These are phyloP conservation scores for Cupressus sempervirens DNA, from an alignment of 75 land plant species.

Conservation along the genomic window DNA sequence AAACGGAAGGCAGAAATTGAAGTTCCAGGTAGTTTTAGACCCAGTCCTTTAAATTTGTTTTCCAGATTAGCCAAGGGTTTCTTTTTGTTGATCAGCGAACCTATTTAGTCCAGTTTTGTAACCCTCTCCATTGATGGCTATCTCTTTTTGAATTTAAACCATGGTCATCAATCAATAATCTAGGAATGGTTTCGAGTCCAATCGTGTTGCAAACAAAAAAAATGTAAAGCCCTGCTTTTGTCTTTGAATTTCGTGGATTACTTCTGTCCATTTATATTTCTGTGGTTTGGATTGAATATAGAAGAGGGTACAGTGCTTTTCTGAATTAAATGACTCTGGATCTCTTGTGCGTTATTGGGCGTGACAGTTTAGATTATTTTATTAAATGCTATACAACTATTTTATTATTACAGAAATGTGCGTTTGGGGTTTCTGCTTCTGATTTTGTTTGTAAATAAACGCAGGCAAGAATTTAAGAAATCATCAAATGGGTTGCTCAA, in stretches of 20 bases:
- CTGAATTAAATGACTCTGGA: not conserved
- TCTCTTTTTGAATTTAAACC: not conserved
- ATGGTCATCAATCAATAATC: not conserved
- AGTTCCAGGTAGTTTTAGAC: not conserved
- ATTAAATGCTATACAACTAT: not conserved
- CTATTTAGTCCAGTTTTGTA: not conserved
- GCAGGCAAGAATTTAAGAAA: not conserved
- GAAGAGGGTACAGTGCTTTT: not conserved
- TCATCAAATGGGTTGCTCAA: conserved; percentile 7
- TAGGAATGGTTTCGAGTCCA: not conserved
- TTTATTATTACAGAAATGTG: not conserved
- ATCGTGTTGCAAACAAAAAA: not conserved
- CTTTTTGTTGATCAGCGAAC: not conserved
- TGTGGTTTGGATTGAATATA: not conserved
- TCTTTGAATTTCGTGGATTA: not conserved
- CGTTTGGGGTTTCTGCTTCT: conserved; percentile 2
- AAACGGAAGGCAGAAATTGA: not conserved
- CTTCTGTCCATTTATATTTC: not conserved
- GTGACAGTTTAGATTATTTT: not conserved
- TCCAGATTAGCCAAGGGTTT: not conserved
- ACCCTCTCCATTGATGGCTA: not conserved
- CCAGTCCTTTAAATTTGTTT: not conserved
- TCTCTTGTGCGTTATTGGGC: not conserved
- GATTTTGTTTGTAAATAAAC: not conserved
- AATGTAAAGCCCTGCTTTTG: not conserved